These are phyloP conservation scores for Plasmodium malariae DNA, from an alignment of 169 alveolate genomes.

Conservation along the genomic window DNA sequence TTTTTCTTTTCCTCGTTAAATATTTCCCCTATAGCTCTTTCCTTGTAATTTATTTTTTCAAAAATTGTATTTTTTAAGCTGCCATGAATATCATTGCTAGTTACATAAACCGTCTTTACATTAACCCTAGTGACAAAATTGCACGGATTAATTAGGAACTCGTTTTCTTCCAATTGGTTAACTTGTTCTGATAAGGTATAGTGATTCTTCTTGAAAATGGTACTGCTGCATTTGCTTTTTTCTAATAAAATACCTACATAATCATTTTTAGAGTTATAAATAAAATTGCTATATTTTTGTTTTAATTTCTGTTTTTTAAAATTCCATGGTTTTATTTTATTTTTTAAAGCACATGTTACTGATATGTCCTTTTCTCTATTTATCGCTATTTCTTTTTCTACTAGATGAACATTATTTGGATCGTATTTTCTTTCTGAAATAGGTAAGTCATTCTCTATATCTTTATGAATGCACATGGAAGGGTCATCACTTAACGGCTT, in stretches of 20 bases:
- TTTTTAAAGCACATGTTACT: not conserved
- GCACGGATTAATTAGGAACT: slow-evolving; percentile 60
- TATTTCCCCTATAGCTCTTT: not conserved
- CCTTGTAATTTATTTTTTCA: slow-evolving; percentile 9
- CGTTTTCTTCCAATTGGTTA: not conserved
- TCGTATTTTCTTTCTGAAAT: not conserved
- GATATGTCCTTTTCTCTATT: not conserved
- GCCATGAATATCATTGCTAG: slow-evolving; percentile 4
- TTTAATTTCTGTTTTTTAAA: slow-evolving; percentile 29
- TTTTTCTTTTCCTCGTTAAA: not conserved
- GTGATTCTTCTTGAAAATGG: not conserved
- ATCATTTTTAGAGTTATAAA: slow-evolving; percentile 63
- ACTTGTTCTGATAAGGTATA: not conserved
- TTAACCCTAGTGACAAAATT: slow-evolving; percentile 69
- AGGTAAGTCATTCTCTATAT: not conserved
- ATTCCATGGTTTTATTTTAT: slow-evolving; percentile 49
- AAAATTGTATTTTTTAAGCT: slow-evolving; percentile 10
- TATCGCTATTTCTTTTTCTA: not conserved
- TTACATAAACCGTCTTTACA: slow-evolving; percentile 57
- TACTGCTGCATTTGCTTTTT: not conserved
- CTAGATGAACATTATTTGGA: not conserved
- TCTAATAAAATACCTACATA: slow-evolving; percentile 69
- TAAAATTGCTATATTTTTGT: slow-evolving; percentile 50
- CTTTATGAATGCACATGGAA: not conserved
- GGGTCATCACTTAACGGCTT: not conserved